Percentiles rank a stretch among this genome's conserved stretches.
These are phyloP conservation scores for Pseudonitzschia multistriata DNA, from an alignment of 108 stramenopile genomes.

Conservation along the genomic window DNA sequence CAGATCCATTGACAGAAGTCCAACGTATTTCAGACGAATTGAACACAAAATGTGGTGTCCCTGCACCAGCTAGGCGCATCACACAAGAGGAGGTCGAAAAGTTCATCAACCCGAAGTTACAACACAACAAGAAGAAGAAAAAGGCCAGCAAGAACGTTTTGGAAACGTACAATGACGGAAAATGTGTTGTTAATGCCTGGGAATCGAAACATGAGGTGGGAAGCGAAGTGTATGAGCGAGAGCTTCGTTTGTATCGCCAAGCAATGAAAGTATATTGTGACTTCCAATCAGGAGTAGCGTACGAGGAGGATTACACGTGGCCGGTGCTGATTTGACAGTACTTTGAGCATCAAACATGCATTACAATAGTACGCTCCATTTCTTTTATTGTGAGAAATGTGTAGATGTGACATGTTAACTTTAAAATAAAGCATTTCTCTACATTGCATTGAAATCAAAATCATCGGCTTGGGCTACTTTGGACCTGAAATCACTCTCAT, in stretches of 20 bases:
- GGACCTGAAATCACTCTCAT: slow-evolving; percentile 43
- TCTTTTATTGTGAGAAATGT: no score
- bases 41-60: slow-evolving; percentile 62
- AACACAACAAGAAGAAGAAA: slow-evolving; percentile 62
- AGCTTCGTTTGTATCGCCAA: slow-evolving; percentile 50
- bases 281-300: slow-evolving; percentile 66
- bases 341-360: no score
- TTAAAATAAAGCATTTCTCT: slow-evolving; percentile 13
- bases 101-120: slow-evolving; percentile 79
- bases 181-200: slow-evolving; percentile 53
- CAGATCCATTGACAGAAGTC: slow-evolving; percentile 64
- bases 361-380: no score
- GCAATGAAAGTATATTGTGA: slow-evolving; percentile 84
- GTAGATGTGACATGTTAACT: no score
- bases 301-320: slow-evolving; percentile 67
- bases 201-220: slow-evolving; percentile 44
- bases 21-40: slow-evolving; percentile 77
- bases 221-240: slow-evolving; percentile 32
- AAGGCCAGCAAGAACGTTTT: slow-evolving; percentile 14
- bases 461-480: slow-evolving; percentile 71
- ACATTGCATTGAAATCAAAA: slow-evolving; percentile 61
- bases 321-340: slow-evolving; percentile 33
- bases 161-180: slow-evolving; percentile 42
- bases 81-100: slow-evolving; percentile 62
- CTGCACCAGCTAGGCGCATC: slow-evolving; percentile 56